A percentile compares a stretch with the other conserved stretches of the same genome.
Evolutionary conservation across 164 flowering plant species (phyloP).

Genomic region (Malania oleifera): DNA sequence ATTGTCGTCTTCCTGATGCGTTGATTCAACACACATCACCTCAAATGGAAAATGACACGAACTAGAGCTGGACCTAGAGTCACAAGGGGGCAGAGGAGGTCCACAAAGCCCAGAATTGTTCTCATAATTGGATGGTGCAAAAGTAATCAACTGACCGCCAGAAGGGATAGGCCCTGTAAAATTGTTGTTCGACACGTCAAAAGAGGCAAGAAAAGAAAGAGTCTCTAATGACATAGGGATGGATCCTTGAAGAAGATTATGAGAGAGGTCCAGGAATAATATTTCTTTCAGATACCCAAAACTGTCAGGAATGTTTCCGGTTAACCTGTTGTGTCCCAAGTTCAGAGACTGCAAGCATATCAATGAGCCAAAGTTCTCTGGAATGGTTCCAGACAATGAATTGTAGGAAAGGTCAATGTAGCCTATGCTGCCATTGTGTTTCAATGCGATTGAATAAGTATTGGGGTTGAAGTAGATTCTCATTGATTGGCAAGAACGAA

Average conservation of each 20-base stretch:
- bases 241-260: slow-evolving; percentile 58
- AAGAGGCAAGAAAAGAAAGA: slow-evolving; percentile 68
- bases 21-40: no score
- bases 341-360: slow-evolving; percentile 61
- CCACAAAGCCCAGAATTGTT: slow-evolving; percentile 91
- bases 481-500: slow-evolving; percentile 62
- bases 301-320: slow-evolving; percentile 58
- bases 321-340: slow-evolving; percentile 64
- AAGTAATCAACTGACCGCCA: slow-evolving; percentile 75
- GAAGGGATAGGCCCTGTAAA: slow-evolving; percentile 71
- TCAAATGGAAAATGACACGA: no score
- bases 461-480: slow-evolving; percentile 56
- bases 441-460: slow-evolving; percentile 46
- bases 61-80: no score
- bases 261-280: slow-evolving; percentile 75
- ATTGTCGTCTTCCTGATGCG: no score
- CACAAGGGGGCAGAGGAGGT: slow-evolving; percentile 64
- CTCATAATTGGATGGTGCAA: slow-evolving; percentile 68
- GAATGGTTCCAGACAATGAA: slow-evolving; percentile 56
- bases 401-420: slow-evolving; percentile 89
- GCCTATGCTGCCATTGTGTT: slow-evolving; percentile 77
- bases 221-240: slow-evolving; percentile 59
- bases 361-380: slow-evolving; percentile 53
- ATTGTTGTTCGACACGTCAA: slow-evolving; percentile 84
- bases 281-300: slow-evolving; percentile 52